Base-by-base conservation (phyloP, 2,329 filamentous ascomycete species). In the Cercospora zeae-maydis region DNA sequence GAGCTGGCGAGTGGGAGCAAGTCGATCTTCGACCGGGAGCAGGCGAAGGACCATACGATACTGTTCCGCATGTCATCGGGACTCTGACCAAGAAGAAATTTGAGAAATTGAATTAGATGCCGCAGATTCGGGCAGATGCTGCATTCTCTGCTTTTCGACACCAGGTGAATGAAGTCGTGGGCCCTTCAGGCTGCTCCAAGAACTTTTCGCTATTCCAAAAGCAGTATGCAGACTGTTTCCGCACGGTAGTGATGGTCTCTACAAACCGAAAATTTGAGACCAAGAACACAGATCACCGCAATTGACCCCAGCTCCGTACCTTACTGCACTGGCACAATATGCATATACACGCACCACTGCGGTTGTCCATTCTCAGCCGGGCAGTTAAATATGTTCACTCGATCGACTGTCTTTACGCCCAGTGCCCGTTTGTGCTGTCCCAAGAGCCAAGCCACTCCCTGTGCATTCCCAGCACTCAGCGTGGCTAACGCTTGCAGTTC, bases 21-120 rank as follows among this genome's bases (percentile, higher is more conserved):
- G 72, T 76, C 51, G 68, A 74, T 13, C 63, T 77, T 30, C 63
- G 63, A 30, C 66, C 73, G 21, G 69, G 67, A 8, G 67, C 61
- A 5, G 73, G 69, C 14, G 74, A 77, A 51, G 73, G 73, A 14
- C 69, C 63, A 34, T 77, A 74, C 54, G 73, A 75, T 52, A 74
- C 71, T 0, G 60, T 76, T 30, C 75, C 75, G 30, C 75, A 77
- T 61, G 66, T 72, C 13, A 63, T 72, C 39, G 75, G 75, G 8
- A 71, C 70, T 11, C 65, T 77, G 19, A 72, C 69, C 37, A 76
- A 75, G 69, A 67, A 65, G 64, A 64, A 55, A 30, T 66, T 63
- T 24, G 42, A 61, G 51, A 62, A 63, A 19, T 13, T 68, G 55
- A 65, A 68, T 31, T 61, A 34, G 30, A 31, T 30, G 31, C 27